phyloP scores from a whole-genome alignment of 306 rosid species.

The Alnus rubra region DNA sequence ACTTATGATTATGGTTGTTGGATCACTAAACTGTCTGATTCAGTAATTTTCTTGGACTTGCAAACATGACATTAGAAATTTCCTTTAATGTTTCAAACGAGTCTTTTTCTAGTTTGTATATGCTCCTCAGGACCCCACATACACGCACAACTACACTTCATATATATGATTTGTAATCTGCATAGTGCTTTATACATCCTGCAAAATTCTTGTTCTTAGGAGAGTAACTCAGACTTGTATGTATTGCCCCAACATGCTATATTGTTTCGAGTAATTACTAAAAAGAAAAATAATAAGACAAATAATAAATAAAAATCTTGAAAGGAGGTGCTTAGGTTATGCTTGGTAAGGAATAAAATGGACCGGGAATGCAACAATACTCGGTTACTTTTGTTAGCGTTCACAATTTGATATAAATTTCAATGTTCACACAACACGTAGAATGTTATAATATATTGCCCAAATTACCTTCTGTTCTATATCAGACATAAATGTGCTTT shows the following conservation, averaged over 20 bases:
- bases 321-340: background rate
- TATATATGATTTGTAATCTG: background rate
- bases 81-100: background rate
- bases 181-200: background rate
- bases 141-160: background rate
- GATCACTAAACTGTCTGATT: background rate
- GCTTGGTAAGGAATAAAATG: background rate
- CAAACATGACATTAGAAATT: background rate
- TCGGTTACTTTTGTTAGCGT: background rate
- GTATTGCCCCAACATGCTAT: background rate
- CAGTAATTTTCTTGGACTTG: background rate
- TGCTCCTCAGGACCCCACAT: background rate
- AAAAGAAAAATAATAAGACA: background rate
- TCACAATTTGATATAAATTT: background rate
- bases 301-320: background rate
- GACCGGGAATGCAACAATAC: background rate
- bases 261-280: background rate
- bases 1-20: background rate
- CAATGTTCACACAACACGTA: background rate
- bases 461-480: background rate
- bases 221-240: background rate
- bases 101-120: background rate
- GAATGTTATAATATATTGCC: background rate
- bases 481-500: background rate
- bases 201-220: background rate